Evolutionary conservation across 148 eudicot genomes (phyloP), one percentile per base, ranked within the genome.

Genomic region (Silene uniflora): DNA sequence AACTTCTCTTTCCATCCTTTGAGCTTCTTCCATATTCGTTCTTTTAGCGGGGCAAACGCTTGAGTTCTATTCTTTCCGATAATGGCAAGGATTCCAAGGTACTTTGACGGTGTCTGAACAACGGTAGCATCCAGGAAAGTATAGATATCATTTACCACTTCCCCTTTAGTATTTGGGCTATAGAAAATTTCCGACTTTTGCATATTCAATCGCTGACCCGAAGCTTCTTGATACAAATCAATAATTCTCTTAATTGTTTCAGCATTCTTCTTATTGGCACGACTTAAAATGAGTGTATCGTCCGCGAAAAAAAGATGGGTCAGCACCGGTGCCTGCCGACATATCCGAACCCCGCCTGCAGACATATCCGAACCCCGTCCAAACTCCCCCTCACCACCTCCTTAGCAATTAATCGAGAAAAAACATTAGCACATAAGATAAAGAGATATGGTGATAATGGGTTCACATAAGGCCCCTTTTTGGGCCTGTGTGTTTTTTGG

Each of bases 281-380:
- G 21, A 12, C 74, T 9, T 17, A 77, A 77, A 0, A 77, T 7
- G 6, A 77, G 10, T 3, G 14, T 69, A 7, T 77, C 79, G 11
- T 76, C 74, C 0, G 62, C 69, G n/a, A 77, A 77, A 5, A 77
- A 58, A 1, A 77, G 44, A 62, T 77, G 80, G 0, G 80, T 42
- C 0, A 61, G 10, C 27, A 1, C 7, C n/a, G n/a, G n/a, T n/a
- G n/a, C n/a, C n/a, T n/a, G n/a, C n/a, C n/a, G n/a, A n/a, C n/a
- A n/a, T n/a, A 69, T 5, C 6, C 18, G 14, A 3, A 44, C 25
- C 0, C 72, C 72, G 11, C n/a, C n/a, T n/a, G n/a, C n/a, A n/a
- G n/a, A n/a, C n/a, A n/a, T n/a, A 69, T 5, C 6, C 18, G 14
- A 3, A 44, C 25, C 0, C 72, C 72, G 11, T 46, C 18, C 0